Conservation (phyloP, 768 basidiomycete species). For the Naganishia kalamii region DNA sequence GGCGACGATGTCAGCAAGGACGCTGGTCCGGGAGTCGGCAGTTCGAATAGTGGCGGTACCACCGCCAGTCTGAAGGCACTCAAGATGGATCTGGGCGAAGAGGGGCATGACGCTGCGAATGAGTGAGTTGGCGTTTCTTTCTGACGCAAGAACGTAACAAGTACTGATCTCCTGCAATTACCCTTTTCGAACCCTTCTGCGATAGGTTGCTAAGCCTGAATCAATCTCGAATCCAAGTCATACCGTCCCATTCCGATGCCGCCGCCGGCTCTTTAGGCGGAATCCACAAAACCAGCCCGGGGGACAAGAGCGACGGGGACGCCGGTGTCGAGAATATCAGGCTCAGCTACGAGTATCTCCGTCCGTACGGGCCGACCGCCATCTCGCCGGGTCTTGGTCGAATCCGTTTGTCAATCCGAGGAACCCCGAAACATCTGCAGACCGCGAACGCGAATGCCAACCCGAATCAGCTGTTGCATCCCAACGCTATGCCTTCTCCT, state of each 20-base stretch:
- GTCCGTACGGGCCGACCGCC: slow-evolving; percentile 17
- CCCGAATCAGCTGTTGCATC: slow-evolving; percentile 7
- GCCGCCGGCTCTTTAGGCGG: neutral
- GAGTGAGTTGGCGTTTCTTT: slow-evolving; percentile 1
- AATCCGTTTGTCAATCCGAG: slow-evolving; percentile 13
- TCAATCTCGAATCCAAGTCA: slow-evolving; percentile 12
- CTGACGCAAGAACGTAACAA: neutral
- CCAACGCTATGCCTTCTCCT: slow-evolving; percentile 12
- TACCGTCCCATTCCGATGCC: neutral
- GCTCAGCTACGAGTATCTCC: slow-evolving; percentile 11
- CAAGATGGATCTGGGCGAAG: slow-evolving; percentile 10
- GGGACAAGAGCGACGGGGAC: neutral
- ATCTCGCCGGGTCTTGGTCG: slow-evolving; percentile 13
- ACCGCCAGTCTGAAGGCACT: neutral
- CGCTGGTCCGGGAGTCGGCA: neutral
- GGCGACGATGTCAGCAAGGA: neutral
- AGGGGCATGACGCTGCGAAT: slow-evolving; percentile 10
- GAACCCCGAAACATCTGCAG: slow-evolving; percentile 12
- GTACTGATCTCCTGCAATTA: neutral
- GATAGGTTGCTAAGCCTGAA: slow-evolving; percentile 6
- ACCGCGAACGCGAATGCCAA: neutral
- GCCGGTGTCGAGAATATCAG: slow-evolving; percentile 7
- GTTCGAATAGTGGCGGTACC: slow-evolving; percentile 1
- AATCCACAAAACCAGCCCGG: slow-evolving; percentile 5
- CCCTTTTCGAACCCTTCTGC: neutral